A percentile compares a stretch with the other conserved stretches of the same genome.
phyloP scores from a whole-genome alignment of 495 filamentous ascomycete genomes.

The Friedmanniomyces simplex region DNA sequence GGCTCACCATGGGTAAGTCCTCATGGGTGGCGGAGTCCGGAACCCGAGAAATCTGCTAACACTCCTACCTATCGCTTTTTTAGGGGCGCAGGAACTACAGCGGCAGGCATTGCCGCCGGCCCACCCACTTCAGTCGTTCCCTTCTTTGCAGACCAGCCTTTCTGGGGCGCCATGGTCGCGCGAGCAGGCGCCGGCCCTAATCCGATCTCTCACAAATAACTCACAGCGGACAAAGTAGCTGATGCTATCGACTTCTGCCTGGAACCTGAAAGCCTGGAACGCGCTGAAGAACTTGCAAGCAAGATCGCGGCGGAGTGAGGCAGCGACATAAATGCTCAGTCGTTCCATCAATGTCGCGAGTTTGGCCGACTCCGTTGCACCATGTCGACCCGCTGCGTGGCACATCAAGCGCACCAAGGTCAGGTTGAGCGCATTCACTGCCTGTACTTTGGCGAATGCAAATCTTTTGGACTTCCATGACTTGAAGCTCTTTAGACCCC shows the following conservation, averaged over 20 bases:
- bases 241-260: conserved; percentile 34
- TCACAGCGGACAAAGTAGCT: conserved; percentile 35
- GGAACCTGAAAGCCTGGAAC: conserved; percentile 28
- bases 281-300: conserved; percentile 28
- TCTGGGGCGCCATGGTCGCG: conserved; percentile 49
- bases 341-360: conserved; percentile 33
- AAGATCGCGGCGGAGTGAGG: conserved; percentile 35
- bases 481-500: conserved; percentile 31
- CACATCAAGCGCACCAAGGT: conserved; percentile 30
- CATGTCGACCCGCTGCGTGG: conserved; percentile 33
- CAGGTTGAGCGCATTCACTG: conserved; percentile 32
- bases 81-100: conserved; percentile 59
- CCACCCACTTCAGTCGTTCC: conserved; percentile 51
- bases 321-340: conserved; percentile 28
- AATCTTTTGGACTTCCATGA: conserved; percentile 31
- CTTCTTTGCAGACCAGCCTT: conserved; percentile 56
- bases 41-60: no score
- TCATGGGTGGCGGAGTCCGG: no score
- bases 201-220: conserved; percentile 36
- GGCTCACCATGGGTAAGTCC: conserved; percentile 58
- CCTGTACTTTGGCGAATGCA: conserved; percentile 30
- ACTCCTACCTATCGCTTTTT: no score
- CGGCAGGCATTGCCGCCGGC: conserved; percentile 47
- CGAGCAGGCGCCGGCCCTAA: conserved; percentile 40
- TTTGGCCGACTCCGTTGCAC: conserved; percentile 31